These are phyloP conservation scores for Aeminium ludgeri DNA, from an alignment of 495 filamentous ascomycete genomes.

Conservation along the genomic window DNA sequence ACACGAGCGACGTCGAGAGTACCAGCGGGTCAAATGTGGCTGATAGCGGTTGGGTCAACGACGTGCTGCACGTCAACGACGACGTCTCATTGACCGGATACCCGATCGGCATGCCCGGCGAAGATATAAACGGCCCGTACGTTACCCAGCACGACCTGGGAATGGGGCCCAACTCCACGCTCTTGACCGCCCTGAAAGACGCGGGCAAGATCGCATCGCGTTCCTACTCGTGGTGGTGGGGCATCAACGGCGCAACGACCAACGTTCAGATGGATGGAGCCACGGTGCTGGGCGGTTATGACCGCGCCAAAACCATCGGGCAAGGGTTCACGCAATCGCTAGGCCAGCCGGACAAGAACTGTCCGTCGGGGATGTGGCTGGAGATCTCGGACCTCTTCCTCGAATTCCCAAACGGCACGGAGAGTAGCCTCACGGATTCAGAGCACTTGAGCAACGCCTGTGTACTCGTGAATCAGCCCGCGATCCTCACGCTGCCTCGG, in stretches of 20 bases:
- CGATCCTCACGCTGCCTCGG: slow-evolving; percentile 15
- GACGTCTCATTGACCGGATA: not conserved
- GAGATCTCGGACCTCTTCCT: slow-evolving; percentile 23
- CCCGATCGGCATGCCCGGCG: slow-evolving; percentile 2
- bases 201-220: slow-evolving; percentile 25
- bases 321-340: slow-evolving; percentile 19
- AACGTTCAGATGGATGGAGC: slow-evolving; percentile 23
- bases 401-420: slow-evolving; percentile 25
- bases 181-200: slow-evolving; percentile 22
- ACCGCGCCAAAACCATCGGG: slow-evolving; percentile 26
- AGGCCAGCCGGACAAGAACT: slow-evolving; percentile 5
- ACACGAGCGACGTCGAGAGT: no score
- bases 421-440: slow-evolving; percentile 14
- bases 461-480: slow-evolving; percentile 14
- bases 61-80: not conserved
- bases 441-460: slow-evolving; percentile 10
- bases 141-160: slow-evolving; percentile 10
- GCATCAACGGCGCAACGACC: slow-evolving; percentile 23
- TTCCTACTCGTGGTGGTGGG: slow-evolving; percentile 29
- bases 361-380: slow-evolving; percentile 23
- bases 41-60: not conserved
- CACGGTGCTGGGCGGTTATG: slow-evolving; percentile 31
- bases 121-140: not conserved
- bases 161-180: slow-evolving; percentile 29
- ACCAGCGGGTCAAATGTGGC: not conserved